phyloP scores from a whole-genome alignment of 495 filamentous ascomycete genomes.

The Ramalina intermedia region DNA sequence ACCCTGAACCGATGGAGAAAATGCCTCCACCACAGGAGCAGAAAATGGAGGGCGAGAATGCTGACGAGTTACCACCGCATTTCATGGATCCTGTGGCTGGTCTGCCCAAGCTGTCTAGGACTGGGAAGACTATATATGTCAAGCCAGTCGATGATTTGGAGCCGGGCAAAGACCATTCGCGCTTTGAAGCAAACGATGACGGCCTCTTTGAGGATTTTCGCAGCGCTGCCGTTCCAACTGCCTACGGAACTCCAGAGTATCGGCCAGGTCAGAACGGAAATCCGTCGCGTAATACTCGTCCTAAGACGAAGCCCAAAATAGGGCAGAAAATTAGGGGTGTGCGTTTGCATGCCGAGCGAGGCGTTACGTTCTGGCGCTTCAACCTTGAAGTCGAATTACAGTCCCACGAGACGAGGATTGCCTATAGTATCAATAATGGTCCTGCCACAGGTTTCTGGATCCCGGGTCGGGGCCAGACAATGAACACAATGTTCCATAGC shows the following conservation, averaged over 20 bases:
- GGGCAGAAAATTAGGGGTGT: slow-evolving; percentile 69
- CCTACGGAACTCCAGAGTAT: slow-evolving; percentile 23
- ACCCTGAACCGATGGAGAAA: slow-evolving; percentile 72
- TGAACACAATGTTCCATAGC: slow-evolving; percentile 98
- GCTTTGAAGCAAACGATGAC: slow-evolving; percentile 52
- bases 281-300: slow-evolving; percentile 20
- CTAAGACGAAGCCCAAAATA: slow-evolving; percentile 29
- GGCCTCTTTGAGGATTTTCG: slow-evolving; percentile 58
- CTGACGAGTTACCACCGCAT: slow-evolving; percentile 52
- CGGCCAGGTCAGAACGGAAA: slow-evolving; percentile 28
- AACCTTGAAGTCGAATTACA: slow-evolving; percentile 81
- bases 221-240: slow-evolving; percentile 25
- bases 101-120: slow-evolving; percentile 64
- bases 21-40: slow-evolving; percentile 68
- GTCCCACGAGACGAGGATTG: slow-evolving; percentile 63
- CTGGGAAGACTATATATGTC: slow-evolving; percentile 68
- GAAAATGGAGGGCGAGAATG: slow-evolving; percentile 46
- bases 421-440: slow-evolving; percentile 88
- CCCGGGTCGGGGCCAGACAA: slow-evolving; percentile 65
- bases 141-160: slow-evolving; percentile 71
- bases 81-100: slow-evolving; percentile 85
- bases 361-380: slow-evolving; percentile 94
- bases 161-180: slow-evolving; percentile 58
- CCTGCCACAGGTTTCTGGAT: slow-evolving; percentile 92
- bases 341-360: slow-evolving; percentile 69